Percentiles rank a stretch among this genome's conserved stretches.
phyloP scores from a whole-genome alignment of 1,139 yeast genomes.

The Yamadazyma friedrichii region DNA sequence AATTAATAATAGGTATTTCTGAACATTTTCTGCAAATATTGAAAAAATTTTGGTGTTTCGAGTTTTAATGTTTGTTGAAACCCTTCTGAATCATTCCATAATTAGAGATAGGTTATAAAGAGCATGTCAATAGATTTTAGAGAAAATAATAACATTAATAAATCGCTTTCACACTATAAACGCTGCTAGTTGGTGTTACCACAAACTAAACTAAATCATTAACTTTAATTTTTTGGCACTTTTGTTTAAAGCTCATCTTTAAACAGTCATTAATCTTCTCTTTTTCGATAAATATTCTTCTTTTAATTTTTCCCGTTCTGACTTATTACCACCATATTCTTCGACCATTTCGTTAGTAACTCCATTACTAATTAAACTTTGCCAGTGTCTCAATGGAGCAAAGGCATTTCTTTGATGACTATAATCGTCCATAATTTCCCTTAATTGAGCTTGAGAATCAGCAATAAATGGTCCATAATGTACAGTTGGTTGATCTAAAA shows the following conservation, averaged over 20 bases:
- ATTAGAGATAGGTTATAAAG: no score
- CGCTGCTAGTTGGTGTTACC: no score
- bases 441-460: conserved; percentile 58
- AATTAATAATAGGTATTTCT: no score
- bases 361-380: conserved; percentile 62
- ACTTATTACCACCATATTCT: conserved; percentile 35
- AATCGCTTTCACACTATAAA: no score
- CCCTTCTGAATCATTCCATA: no score
- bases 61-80: no score
- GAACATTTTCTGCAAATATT: no score
- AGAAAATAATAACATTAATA: no score
- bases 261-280: conserved; percentile 9
- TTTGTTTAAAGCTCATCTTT: conserved; percentile 18
- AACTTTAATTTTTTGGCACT: no score
- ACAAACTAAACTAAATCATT: no score
- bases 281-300: conserved; percentile 23
- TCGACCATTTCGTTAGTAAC: conserved; percentile 48
- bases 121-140: no score
- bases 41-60: no score
- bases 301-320: conserved; percentile 30
- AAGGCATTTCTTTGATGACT: conserved; percentile 71
- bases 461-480: conserved; percentile 94
- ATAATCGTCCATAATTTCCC: conserved; percentile 69
- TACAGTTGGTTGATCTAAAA: conserved; percentile 71
- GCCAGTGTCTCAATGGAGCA: conserved; percentile 69